Evolutionary conservation across 176 grass and related monocot species (phyloP).

Genomic region (Coix lacrymajobi): DNA sequence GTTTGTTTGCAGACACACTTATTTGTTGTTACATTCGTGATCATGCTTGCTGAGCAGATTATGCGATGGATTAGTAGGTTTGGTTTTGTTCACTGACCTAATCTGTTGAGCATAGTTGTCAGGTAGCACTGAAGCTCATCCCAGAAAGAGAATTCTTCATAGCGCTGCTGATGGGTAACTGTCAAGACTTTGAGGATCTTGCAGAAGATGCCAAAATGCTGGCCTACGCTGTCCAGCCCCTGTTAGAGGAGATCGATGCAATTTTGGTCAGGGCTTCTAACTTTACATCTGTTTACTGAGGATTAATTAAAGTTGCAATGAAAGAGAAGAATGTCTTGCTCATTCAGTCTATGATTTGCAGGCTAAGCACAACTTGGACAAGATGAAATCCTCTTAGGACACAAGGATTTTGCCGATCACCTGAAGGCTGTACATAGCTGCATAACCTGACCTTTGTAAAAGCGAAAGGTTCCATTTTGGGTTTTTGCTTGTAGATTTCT

Average conservation of each 20-base stretch:
- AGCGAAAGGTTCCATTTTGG: neutral
- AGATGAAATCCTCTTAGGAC: constrained; percentile 52
- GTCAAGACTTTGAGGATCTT: constrained; percentile 53
- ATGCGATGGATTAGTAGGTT: neutral
- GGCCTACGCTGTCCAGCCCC: constrained; percentile 39
- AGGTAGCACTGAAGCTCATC: constrained; percentile 72
- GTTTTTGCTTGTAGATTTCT: constrained; percentile 13
- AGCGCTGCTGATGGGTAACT: constrained; percentile 51
- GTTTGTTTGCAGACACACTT: neutral
- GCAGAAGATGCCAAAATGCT: constrained; percentile 48
- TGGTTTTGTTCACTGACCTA: constrained; percentile 14
- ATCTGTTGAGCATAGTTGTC: constrained; percentile 42
- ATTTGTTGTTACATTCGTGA: neutral
- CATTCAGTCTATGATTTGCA: constrained; percentile 24
- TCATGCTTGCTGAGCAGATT: neutral
- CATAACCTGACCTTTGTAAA: constrained; percentile 9
- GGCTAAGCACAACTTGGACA: constrained; percentile 61
- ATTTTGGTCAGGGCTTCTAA: constrained; percentile 43
- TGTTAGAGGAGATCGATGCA: constrained; percentile 57
- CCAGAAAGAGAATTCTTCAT: constrained; percentile 64
- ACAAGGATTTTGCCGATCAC: constrained; percentile 9
- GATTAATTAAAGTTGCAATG: neutral
- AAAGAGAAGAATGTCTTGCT: constrained; percentile 3
- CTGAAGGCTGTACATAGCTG: constrained; percentile 19
- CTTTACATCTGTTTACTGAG: neutral